Evolutionary conservation across 192 early-diverging fungal genomes (phyloP), one percentile per base, ranked within the genome.

Genomic region (Mortierella antarctica): DNA sequence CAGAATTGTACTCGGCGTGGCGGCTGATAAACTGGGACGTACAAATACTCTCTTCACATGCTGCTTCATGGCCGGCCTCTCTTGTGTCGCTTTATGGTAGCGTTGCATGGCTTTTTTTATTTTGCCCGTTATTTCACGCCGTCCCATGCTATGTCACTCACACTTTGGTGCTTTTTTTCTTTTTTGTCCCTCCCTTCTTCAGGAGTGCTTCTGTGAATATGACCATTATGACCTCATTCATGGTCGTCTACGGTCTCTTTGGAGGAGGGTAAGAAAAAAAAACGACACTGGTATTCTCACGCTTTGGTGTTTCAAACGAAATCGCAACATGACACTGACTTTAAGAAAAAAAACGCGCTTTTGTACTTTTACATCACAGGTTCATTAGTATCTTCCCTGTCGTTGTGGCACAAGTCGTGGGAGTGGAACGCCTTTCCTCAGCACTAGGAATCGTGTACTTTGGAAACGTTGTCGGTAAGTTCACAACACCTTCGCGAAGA

Each of bases 311-410:
- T 11, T 7, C 46, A 44, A 62, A 15, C 31, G 31, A 31, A 31
- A 31, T 2, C 31, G 31, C 31, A 3, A 1, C 31, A 31, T 31
- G 31, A 31, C 31, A 31, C 3, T 41, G 15, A 59, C n/a, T 5
- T 15, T n/a, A n/a, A n/a, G n/a, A n/a, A 17, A 40, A 23, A 57
- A 52, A 20, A 13, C 4, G 5, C 42, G 83, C 6, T 82, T 81
- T 47, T 78, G 64, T 15, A 15, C 65, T 2, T 74, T 65, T 6
- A 62, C 63, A 40, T 50, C 58, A 70, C 44, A 83, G 74, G 20
- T 88, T 86, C 55, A 82, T 88, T 12, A 82, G 83, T 21, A 71
- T 90, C 14, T 78, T 84, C 17, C 84, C 88, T 13, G 83, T 85
- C 1, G 72, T 83, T 23, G 75, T 76, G 0, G 88, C 88, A 0